A percentile compares a stretch with the other conserved stretches of the same genome.
Evolutionary conservation across 2,329 filamentous ascomycete genomes (phyloP).

Genomic region (Penicillium sp.): DNA sequence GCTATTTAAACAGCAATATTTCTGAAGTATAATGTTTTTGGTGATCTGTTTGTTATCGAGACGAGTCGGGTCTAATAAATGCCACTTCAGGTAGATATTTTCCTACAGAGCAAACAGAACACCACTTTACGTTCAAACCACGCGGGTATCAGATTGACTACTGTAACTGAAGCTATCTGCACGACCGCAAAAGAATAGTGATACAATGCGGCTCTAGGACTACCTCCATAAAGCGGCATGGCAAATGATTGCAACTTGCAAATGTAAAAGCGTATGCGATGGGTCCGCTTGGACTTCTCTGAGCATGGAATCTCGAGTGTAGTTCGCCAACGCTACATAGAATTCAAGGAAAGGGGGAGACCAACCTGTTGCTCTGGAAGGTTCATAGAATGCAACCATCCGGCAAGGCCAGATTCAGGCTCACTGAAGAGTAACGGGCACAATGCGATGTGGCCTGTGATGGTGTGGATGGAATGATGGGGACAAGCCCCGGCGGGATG

Average conservation of each 20-base stretch:
- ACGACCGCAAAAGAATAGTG: no score
- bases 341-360: conserved; percentile 23
- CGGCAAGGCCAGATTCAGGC: conserved; percentile 3
- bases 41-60: no score
- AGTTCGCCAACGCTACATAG: conserved; percentile 11
- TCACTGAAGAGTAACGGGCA: no score
- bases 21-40: no score
- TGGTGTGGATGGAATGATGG: conserved; percentile 15
- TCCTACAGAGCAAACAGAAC: no score
- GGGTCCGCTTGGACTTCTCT: conserved; percentile 9
- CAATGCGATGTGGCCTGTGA: no score
- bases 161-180: conserved; percentile 1
- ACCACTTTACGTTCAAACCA: neutral
- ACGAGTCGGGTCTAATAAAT: no score
- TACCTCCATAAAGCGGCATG: conserved; percentile 11
- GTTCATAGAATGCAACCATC: conserved; percentile 13
- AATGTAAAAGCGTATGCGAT: conserved; percentile 3
- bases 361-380: conserved; percentile 33
- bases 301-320: conserved; percentile 7
- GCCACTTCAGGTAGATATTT: no score
- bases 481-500: conserved; percentile 27
- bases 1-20: no score
- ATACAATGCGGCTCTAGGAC: neutral
- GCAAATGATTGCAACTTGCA: conserved; percentile 6
- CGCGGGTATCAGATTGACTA: conserved; percentile 5